These are phyloP conservation scores for Astrephomene gubernaculifera DNA, from an alignment of 139 green algal species.

Conservation along the genomic window DNA sequence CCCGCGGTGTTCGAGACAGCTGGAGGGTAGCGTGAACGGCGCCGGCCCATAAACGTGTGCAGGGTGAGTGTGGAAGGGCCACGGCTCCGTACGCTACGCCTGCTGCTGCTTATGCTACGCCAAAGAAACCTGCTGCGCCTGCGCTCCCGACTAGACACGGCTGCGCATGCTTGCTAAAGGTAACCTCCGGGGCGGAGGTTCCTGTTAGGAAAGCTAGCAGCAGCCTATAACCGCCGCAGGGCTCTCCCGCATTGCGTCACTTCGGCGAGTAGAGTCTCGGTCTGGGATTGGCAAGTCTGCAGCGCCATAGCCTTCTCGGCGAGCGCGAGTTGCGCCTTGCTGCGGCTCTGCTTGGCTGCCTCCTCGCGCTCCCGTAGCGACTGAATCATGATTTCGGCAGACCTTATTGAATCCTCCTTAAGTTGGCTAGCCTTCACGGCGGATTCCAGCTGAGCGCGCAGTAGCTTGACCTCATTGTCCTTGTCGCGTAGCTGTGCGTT, in stretches of 20 bases:
- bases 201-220: too few relatives aligned
- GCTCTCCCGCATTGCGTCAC: constrained; percentile 32
- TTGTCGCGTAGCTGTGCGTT: constrained; percentile 43
- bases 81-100: too few relatives aligned
- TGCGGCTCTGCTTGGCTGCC: constrained; percentile 24
- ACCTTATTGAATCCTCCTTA: constrained; percentile 26
- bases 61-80: too few relatives aligned
- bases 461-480: constrained; percentile 38
- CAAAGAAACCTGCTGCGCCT: too few relatives aligned
- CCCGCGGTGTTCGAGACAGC: too few relatives aligned
- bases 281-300: constrained; percentile 33
- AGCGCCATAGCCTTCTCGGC: constrained; percentile 38
- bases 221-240: not conserved
- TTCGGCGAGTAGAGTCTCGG: constrained; percentile 24
- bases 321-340: constrained; percentile 48
- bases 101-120: too few relatives aligned
- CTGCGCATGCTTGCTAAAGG: too few relatives aligned
- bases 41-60: too few relatives aligned
- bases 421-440: not conserved
- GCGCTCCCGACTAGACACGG: too few relatives aligned
- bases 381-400: constrained; percentile 11
- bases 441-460: constrained; percentile 29
- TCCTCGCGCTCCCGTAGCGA: constrained; percentile 27
- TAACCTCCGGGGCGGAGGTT: too few relatives aligned
- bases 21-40: too few relatives aligned